phyloP scores from a whole-genome alignment of 352 stramenopile genomes.

The Phytophthora tentaculata region DNA sequence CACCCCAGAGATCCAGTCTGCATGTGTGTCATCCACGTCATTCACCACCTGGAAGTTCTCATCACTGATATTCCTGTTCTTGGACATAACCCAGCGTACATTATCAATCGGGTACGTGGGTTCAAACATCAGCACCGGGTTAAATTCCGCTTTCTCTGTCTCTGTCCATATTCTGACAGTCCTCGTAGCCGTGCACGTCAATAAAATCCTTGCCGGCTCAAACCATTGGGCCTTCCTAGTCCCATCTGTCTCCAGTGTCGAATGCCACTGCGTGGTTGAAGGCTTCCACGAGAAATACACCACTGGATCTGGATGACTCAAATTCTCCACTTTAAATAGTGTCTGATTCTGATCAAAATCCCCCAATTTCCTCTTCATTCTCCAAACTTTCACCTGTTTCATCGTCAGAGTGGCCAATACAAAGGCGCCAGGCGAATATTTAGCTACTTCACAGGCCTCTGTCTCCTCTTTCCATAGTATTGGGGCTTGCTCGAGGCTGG shows the following conservation, averaged over 20 bases:
- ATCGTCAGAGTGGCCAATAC: conserved; percentile 64
- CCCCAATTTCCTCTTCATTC: conserved; percentile 39
- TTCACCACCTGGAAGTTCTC: conserved; percentile 68
- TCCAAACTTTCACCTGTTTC: conserved; percentile 60
- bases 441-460: conserved; percentile 55
- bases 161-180: conserved; percentile 78
- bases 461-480: conserved; percentile 33
- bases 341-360: conserved; percentile 24
- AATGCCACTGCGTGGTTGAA: conserved; percentile 61
- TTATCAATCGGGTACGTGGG: conserved; percentile 63
- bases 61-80: conserved; percentile 83
- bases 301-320: conserved; percentile 68
- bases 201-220: conserved; percentile 67
- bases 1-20: conserved; percentile 81
- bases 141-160: conserved; percentile 27
- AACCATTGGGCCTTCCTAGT: conserved; percentile 73
- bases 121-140: conserved; percentile 54
- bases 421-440: conserved; percentile 77
- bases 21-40: conserved; percentile 48
- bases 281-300: conserved; percentile 87
- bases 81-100: conserved; percentile 81
- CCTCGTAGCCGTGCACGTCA: conserved; percentile 70
- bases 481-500: conserved; percentile 17
- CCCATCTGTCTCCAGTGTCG: conserved; percentile 60
- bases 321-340: conserved; percentile 39